Evolutionary conservation across 768 basidiomycete species (phyloP).

Genomic region (Xanthoconium purpureum): DNA sequence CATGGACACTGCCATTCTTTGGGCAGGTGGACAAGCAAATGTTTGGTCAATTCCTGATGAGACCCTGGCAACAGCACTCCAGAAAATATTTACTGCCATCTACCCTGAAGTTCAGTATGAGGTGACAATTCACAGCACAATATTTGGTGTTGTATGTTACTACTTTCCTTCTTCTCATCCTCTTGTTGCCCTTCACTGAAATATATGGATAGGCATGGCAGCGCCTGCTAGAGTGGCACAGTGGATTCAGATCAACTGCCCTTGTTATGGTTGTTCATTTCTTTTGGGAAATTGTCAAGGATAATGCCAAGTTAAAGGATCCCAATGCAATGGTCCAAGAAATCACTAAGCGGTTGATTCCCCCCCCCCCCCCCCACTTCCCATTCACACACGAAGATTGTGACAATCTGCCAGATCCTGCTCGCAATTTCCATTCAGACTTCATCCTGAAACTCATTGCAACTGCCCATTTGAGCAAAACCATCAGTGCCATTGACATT

Average conservation of each 20-base stretch:
- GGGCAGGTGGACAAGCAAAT: neutral
- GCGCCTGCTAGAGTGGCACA: slow-evolving; percentile 1
- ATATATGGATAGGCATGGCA: neutral
- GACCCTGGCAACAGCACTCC: neutral
- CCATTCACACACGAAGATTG: slow-evolving; percentile 1
- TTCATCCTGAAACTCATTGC: slow-evolving; percentile 1
- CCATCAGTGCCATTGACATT: neutral
- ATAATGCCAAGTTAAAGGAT: neutral
- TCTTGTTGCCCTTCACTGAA: neutral
- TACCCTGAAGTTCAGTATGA: neutral
- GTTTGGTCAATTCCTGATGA: neutral
- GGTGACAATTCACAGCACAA: neutral
- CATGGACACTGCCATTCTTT: slow-evolving; percentile 2
- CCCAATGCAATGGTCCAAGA: neutral
- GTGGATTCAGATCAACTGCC: neutral
- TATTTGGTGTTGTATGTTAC: slow-evolving; percentile 1
- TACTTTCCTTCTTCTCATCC: neutral
- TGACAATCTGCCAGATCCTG: neutral
- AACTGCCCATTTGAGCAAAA: neutral
- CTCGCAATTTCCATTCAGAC: neutral
- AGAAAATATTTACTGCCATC: neutral
- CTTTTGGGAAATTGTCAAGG: neutral
- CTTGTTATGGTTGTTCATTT: neutral
- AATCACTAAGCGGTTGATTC: neutral
- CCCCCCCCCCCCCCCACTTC: neutral